A percentile compares a stretch with the other conserved stretches of the same genome.
Evolutionary conservation across 176 grass and related monocot genomes (phyloP).

Genomic region (Aegilops umbellulata): DNA sequence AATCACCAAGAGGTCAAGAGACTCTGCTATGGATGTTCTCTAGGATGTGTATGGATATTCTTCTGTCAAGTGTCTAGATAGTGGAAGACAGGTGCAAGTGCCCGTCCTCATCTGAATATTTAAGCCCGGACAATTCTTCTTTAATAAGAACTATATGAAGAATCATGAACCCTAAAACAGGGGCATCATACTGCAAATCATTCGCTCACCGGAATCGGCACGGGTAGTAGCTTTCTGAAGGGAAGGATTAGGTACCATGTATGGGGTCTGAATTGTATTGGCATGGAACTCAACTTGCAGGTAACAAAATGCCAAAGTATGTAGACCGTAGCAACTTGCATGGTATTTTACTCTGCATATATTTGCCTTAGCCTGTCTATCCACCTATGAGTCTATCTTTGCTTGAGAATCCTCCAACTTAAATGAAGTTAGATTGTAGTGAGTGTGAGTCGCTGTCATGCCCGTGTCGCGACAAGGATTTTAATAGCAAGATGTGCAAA

Average conservation of each 20-base stretch:
- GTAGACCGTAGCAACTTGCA: background rate
- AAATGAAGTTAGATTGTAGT: conserved; percentile 2
- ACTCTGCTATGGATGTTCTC: background rate
- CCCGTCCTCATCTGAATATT: background rate
- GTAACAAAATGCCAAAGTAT: background rate
- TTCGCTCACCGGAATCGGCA: background rate
- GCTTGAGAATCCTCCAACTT: conserved; percentile 22
- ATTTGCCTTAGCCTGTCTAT: conserved; percentile 14
- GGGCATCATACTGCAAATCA: background rate
- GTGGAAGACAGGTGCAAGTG: background rate
- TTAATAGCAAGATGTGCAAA: conserved; percentile 28
- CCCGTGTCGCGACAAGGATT: background rate
- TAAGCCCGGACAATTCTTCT: background rate
- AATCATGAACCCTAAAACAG: conserved; percentile 13
- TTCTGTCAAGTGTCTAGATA: background rate
- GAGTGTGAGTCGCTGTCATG: background rate
- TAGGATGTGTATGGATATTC: background rate
- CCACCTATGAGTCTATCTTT: background rate
- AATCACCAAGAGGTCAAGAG: background rate
- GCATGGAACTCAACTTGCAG: conserved; percentile 4
- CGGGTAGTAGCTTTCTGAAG: conserved; percentile 17
- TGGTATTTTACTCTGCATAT: background rate
- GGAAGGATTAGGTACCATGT: background rate
- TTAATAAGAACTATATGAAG: background rate
- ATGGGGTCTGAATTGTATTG: background rate